Evolutionary conservation across 495 filamentous ascomycete genomes (phyloP).

Genomic region (Aspergillus incahuasiensis): DNA sequence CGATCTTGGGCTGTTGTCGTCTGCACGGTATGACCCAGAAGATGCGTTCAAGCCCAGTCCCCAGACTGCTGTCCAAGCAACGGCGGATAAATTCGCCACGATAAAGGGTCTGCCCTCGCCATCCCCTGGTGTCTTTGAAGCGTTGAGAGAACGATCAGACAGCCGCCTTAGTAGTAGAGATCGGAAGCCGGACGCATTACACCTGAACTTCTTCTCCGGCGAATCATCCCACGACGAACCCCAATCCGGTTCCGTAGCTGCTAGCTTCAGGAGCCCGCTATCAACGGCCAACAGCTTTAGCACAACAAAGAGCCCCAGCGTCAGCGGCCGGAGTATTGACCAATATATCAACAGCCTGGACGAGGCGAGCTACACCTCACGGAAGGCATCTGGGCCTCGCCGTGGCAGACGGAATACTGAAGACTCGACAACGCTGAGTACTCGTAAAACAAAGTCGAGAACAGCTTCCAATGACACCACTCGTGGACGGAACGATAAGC

Average conservation of each 20-base stretch:
- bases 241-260: constrained; percentile 20
- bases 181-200: constrained; percentile 76
- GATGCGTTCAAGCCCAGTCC: constrained; percentile 43
- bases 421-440: constrained; percentile 45
- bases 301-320: constrained; percentile 48
- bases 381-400: constrained; percentile 48
- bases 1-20: constrained; percentile 40
- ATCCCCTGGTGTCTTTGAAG: constrained; percentile 48
- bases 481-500: constrained; percentile 58
- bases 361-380: constrained; percentile 61
- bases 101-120: constrained; percentile 59
- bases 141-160: constrained; percentile 53
- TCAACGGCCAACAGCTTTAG: constrained; percentile 44
- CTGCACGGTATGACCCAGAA: constrained; percentile 47
- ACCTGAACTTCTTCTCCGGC: constrained; percentile 63
- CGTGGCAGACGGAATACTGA: constrained; percentile 52
- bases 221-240: constrained; percentile 31
- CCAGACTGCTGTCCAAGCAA: constrained; percentile 48
- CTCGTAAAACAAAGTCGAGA: constrained; percentile 43
- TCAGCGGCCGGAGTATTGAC: constrained; percentile 65
- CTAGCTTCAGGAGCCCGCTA: constrained; percentile 45
- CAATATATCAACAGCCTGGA: constrained; percentile 87
- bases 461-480: constrained; percentile 66
- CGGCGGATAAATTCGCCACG: constrained; percentile 33
- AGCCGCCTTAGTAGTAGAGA: constrained; percentile 68